These are phyloP conservation scores for Podila epicladia DNA, from an alignment of 192 early-diverging fungal species.

Conservation along the genomic window DNA sequence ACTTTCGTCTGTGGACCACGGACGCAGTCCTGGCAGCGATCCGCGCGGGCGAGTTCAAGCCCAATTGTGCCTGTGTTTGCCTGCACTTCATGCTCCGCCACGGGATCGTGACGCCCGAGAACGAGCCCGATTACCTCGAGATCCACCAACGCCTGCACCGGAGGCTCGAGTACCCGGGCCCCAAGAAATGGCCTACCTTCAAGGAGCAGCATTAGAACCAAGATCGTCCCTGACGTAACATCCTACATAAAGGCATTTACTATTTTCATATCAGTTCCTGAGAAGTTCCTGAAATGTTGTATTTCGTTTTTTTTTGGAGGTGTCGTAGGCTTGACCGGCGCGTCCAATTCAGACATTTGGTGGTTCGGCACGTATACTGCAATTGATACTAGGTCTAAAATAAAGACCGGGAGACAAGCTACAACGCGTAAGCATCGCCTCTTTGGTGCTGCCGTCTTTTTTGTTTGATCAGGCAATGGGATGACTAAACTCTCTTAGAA, in stretches of 20 bases:
- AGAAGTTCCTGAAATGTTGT: too few species aligned
- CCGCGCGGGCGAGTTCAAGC: constrained; percentile 76
- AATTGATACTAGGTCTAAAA: constrained; percentile 22
- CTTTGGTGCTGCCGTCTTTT: background rate
- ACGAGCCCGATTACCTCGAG: constrained; percentile 85
- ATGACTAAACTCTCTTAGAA: background rate
- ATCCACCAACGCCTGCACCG: constrained; percentile 74
- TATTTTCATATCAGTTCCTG: background rate
- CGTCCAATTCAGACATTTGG: too few species aligned
- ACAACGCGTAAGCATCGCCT: constrained; percentile 25
- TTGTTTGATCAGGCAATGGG: too few species aligned
- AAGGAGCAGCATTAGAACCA: constrained; percentile 8
- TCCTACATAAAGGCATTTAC: background rate
- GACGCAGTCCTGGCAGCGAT: constrained; percentile 61
- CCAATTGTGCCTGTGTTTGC: constrained; percentile 81
- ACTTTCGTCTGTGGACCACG: constrained; percentile 76
- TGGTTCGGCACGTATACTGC: too few species aligned
- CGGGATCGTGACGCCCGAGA: constrained; percentile 74
- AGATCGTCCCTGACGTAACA: too few species aligned
- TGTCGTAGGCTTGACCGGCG: too few species aligned
- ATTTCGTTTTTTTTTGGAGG: too few species aligned
- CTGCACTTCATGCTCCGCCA: constrained; percentile 91
- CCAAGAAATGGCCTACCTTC: constrained; percentile 54
- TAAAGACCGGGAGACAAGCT: constrained; percentile 34
- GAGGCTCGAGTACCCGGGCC: constrained; percentile 72